phyloP scores from a whole-genome alignment of 805 yeast genomes.

The Yamadazyma scolyti region DNA sequence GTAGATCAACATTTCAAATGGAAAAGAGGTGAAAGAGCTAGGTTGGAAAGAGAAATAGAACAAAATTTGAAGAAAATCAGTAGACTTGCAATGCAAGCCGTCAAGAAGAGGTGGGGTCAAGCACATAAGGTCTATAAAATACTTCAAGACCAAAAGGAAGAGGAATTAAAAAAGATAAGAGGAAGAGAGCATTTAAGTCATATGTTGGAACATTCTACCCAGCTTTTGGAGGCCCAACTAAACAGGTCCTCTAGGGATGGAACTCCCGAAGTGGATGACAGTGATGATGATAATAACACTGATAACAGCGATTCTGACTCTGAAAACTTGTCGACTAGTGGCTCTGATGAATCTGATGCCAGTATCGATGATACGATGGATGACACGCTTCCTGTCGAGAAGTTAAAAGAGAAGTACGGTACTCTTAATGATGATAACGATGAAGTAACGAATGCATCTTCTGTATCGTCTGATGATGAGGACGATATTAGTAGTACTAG shows the following conservation, averaged over 20 bases:
- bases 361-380: slow-evolving; percentile 20
- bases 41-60: slow-evolving; percentile 72
- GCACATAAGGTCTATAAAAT: slow-evolving; percentile 80
- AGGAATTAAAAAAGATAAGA: slow-evolving; percentile 70
- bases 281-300: slow-evolving; percentile 10
- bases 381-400: slow-evolving; percentile 49
- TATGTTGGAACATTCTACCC: slow-evolving; percentile 88
- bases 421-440: slow-evolving; percentile 18
- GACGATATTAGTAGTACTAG: slow-evolving; percentile 11
- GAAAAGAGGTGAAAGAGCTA: slow-evolving; percentile 83
- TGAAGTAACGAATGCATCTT: slow-evolving; percentile 13
- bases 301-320: slow-evolving; percentile 19
- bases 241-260: slow-evolving; percentile 38
- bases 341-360: slow-evolving; percentile 14
- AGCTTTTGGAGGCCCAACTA: slow-evolving; percentile 80
- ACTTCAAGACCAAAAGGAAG: slow-evolving; percentile 72
- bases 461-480: slow-evolving; percentile 17
- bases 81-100: slow-evolving; percentile 77
- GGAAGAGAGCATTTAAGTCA: slow-evolving; percentile 86
- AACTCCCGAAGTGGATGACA: slow-evolving; percentile 12
- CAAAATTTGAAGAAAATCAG: slow-evolving; percentile 67
- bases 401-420: slow-evolving; percentile 55
- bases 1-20: slow-evolving; percentile 84
- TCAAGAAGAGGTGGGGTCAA: slow-evolving; percentile 83
- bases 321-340: slow-evolving; percentile 13